Conservation (phyloP, 805 yeast genomes). For the Saturnispora zaruensis region DNA sequence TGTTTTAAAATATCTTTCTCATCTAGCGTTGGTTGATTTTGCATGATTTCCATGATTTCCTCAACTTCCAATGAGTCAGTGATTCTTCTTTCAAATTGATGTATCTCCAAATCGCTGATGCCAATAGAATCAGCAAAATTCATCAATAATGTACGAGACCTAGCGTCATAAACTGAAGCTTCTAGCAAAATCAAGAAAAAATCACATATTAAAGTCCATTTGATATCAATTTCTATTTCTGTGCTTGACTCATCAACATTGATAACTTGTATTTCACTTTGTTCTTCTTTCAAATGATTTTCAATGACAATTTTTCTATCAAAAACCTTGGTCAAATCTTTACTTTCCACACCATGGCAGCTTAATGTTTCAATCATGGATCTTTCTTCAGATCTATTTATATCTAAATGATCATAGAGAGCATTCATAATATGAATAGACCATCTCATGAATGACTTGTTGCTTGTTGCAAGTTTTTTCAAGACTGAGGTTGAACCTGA, state of each 20-base stretch:
- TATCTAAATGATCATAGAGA: conserved; percentile 73
- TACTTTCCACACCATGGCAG: conserved; percentile 69
- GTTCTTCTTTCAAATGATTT: conserved; percentile 37
- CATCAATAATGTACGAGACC: conserved; percentile 75
- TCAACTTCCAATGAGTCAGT: conserved; percentile 84
- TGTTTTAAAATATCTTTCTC: conserved; percentile 59
- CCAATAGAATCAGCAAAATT: conserved; percentile 56
- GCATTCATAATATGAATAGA: conserved; percentile 61
- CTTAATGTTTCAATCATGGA: conserved; percentile 82
- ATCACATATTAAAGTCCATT: conserved; percentile 94
- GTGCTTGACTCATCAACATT: conserved; percentile 21
- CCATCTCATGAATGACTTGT: conserved; percentile 80
- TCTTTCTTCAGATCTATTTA: conserved; percentile 59
- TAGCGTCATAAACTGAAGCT: conserved; percentile 80
- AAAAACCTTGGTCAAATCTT: conserved; percentile 61
- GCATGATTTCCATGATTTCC: conserved; percentile 33
- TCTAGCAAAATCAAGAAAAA: conserved; percentile 69
- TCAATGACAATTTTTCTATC: conserved; percentile 33
- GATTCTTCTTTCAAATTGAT: conserved; percentile 83
- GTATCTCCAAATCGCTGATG: conserved; percentile 57
- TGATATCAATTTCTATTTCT: conserved; percentile 58
- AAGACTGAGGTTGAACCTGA: conserved; percentile 46
- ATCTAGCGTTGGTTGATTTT: conserved; percentile 53
- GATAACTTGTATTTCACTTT: conserved; percentile 14
- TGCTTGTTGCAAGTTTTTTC: conserved; percentile 54